Conservation (phyloP, 495 filamentous ascomycete genomes). For the Penicillium parvum region DNA sequence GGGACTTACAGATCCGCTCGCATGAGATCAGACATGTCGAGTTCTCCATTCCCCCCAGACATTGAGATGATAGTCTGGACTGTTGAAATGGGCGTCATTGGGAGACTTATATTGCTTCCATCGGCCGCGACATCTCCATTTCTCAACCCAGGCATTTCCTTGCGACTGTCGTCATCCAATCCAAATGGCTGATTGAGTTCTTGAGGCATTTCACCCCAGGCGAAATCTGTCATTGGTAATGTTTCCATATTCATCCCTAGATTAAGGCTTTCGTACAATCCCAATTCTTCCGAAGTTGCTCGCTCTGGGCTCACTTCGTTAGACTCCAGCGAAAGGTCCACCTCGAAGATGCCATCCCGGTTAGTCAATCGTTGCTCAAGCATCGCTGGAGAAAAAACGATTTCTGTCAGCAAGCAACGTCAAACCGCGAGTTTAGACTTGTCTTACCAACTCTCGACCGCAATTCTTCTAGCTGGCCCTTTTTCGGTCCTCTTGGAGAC, state of each 20-base stretch:
- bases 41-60: no score
- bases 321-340: no score
- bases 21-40: constrained; percentile 35
- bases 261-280: no score
- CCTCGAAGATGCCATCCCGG: not conserved
- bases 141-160: no score
- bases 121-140: no score
- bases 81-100: not conserved
- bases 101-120: no score
- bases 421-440: no score
- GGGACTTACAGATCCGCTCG: constrained; percentile 37
- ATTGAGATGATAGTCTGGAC: not conserved
- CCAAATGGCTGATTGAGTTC: no score
- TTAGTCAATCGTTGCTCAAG: constrained; percentile 6
- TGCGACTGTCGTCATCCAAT: no score
- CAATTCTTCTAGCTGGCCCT: constrained; percentile 13
- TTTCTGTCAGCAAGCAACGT: not conserved
- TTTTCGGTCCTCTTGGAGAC: constrained; percentile 14
- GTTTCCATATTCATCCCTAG: no score
- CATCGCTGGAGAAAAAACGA: not conserved
- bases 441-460: constrained; percentile 15
- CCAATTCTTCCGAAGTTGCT: not conserved
- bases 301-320: not conserved
- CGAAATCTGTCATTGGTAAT: no score
- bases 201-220: no score